Evolutionary conservation across 2,329 filamentous ascomycete genomes (phyloP), one percentile per base, ranked within the genome.

Genomic region (Exophiala phaeomuriformis): DNA sequence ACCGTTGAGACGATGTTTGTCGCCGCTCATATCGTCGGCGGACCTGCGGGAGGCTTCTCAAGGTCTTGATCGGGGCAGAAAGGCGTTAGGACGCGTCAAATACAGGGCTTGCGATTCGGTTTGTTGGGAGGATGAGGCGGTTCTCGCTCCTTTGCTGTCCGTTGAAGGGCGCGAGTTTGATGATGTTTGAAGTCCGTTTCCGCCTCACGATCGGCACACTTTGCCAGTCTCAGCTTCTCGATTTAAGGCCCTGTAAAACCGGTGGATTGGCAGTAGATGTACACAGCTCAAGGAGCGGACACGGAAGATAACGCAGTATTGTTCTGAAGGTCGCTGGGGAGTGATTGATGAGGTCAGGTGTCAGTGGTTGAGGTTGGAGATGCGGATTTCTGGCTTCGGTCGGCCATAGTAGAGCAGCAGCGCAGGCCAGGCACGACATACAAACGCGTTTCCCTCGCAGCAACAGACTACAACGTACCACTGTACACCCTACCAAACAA

Each of bases 1-100:
- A 68, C 83, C 82, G 74, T 85, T 86, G 33, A 69, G 69, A 62
- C 75, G 73, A 66, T 84, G 83, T 66, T 85, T 85, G 71, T 87
- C 85, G 70, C 84, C 80, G 64, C 83, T 83, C 84, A 88, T 88
- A 65, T 66, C 54, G 63, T 57, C 46, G 39, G 52, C 31, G 9
- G 35, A 45, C 39, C 45, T 50, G 9, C 19, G 7, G 10, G 30
- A 27, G 46, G 1, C 5, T 47, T 30, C 7, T 8, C 9, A 37
- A 5, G 9, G 30, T 29, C 30, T 12, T 19, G 31, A 12, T 31
- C 19, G 27, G 1, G 29, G 31, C n/a, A n/a, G 44, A 27, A 31
- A 46, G 8, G 19, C 42, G 31, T 7, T 29, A 35, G 32, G 31
- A 7, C 30, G 43, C n/a, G 30, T 8, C 27, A 27, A 2, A n/a